Percentiles rank a stretch among this genome's conserved stretches.
Conservation (phyloP, 2,329 filamentous ascomycete species). For the Xylaria sp. region DNA sequence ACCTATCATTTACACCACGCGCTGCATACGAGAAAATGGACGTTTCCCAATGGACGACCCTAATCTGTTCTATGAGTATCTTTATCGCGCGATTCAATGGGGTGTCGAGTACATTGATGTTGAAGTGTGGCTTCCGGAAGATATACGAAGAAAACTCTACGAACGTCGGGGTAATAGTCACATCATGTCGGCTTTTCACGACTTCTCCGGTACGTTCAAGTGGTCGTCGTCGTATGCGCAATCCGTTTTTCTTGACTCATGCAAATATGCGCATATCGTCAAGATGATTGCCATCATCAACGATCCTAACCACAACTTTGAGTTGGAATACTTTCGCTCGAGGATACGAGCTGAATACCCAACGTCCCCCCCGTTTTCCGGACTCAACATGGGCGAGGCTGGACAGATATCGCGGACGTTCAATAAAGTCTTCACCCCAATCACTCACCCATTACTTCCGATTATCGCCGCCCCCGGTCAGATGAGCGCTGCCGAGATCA, state of each 20-base stretch:
- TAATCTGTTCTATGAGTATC: conserved; percentile 74
- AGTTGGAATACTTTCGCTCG: conserved; percentile 86
- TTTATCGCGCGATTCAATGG: conserved; percentile 86
- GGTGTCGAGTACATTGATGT: conserved; percentile 90
- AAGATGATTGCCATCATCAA: conserved; percentile 90
- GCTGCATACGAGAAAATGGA: conserved; percentile 82
- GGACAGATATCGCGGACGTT: conserved; percentile 83
- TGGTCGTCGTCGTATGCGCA: conserved; percentile 79
- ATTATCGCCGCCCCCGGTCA: conserved; percentile 86
- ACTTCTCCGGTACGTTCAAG: conserved; percentile 83
- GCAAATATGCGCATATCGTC: conserved; percentile 80
- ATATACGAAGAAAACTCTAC: conserved; percentile 70
- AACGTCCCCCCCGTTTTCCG: conserved; percentile 75
- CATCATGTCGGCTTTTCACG: conserved; percentile 91
- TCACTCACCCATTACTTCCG: conserved; percentile 83
- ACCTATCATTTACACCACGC: conserved; percentile 87
- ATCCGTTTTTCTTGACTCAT: conserved; percentile 72
- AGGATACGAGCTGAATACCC: conserved; percentile 72
- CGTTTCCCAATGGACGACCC: conserved; percentile 84
- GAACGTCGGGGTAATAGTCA: conserved; percentile 77
- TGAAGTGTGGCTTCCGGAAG: conserved; percentile 83
- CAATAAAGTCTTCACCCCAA: conserved; percentile 86
- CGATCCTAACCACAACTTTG: conserved; percentile 84
- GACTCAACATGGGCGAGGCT: conserved; percentile 86
- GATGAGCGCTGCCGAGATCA: conserved; percentile 84